Evolutionary conservation across 1,139 yeast genomes (phyloP).

Genomic region (Candida sanyaensis): DNA sequence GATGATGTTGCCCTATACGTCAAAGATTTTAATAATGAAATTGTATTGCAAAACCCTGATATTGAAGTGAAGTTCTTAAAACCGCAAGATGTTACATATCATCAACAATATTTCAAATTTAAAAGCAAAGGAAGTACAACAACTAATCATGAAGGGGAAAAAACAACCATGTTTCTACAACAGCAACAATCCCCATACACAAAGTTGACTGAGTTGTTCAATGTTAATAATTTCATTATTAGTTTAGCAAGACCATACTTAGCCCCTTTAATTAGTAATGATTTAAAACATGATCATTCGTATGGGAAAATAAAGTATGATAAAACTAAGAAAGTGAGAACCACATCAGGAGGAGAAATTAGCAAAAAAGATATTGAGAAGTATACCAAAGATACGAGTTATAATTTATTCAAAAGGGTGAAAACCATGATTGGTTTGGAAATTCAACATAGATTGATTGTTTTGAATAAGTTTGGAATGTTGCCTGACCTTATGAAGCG

Average conservation of each 20-base stretch:
- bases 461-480: constrained; percentile 76
- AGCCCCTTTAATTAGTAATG: constrained; percentile 85
- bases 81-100: constrained; percentile 51
- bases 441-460: constrained; percentile 79
- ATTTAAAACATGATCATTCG: constrained; percentile 60
- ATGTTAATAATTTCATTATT: constrained; percentile 88
- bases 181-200: constrained; percentile 70
- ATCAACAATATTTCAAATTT: constrained; percentile 37
- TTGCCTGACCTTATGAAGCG: constrained; percentile 72
- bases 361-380: constrained; percentile 21
- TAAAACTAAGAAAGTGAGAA: constrained; percentile 7
- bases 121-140: constrained; percentile 3
- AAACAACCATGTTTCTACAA: constrained; percentile 19
- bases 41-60: constrained; percentile 45
- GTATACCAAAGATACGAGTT: constrained; percentile 31
- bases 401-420: constrained; percentile 34
- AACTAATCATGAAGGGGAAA: background rate
- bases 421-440: constrained; percentile 54
- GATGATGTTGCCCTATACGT: constrained; percentile 66
- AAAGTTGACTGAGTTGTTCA: constrained; percentile 84
- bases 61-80: constrained; percentile 38
- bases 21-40: constrained; percentile 64
- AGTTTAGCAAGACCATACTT: constrained; percentile 91
- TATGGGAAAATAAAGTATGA: constrained; percentile 37
- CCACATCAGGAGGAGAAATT: constrained; percentile 10